phyloP scores from a whole-genome alignment of 495 filamentous ascomycete species.

The Penicillium odoratum region DNA sequence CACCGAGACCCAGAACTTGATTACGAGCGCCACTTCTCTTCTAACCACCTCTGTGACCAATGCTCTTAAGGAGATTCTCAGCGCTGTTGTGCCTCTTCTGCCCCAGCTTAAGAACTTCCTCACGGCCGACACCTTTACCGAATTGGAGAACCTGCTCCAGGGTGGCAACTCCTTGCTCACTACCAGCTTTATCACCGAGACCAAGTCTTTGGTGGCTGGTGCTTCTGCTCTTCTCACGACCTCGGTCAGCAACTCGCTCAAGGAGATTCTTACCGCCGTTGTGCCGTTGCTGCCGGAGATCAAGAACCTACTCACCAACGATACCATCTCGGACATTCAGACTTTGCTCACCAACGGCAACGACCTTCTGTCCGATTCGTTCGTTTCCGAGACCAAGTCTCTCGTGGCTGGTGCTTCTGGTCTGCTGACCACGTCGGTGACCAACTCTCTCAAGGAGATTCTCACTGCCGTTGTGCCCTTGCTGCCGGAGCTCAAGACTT shows the following conservation, averaged over 20 bases:
- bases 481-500: conserved; percentile 30
- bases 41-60: conserved; percentile 23
- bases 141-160: conserved; percentile 33
- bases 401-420: conserved; percentile 22
- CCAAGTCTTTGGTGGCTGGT: conserved; percentile 16
- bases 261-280: conserved; percentile 16
- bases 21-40: conserved; percentile 21
- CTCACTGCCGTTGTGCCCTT: conserved; percentile 39
- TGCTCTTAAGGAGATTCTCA: conserved; percentile 32
- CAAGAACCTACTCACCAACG: conserved; percentile 28
- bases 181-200: conserved; percentile 38
- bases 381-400: conserved; percentile 27
- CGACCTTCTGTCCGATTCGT: conserved; percentile 30
- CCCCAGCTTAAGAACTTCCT: conserved; percentile 40
- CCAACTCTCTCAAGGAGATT: conserved; percentile 29
- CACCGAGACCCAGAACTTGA: conserved; percentile 9
- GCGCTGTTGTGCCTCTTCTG: conserved; percentile 37
- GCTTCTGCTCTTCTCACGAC: conserved; percentile 18
- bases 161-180: conserved; percentile 43
- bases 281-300: conserved; percentile 26
- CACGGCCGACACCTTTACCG: conserved; percentile 38
- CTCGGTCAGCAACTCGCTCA: conserved; percentile 11
- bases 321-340: conserved; percentile 36
- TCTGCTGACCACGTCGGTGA: conserved; percentile 19
- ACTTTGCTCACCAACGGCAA: conserved; percentile 41